Evolutionary conservation across 768 basidiomycete genomes (phyloP).

Genomic region (Pleurotus citrinopileatus): DNA sequence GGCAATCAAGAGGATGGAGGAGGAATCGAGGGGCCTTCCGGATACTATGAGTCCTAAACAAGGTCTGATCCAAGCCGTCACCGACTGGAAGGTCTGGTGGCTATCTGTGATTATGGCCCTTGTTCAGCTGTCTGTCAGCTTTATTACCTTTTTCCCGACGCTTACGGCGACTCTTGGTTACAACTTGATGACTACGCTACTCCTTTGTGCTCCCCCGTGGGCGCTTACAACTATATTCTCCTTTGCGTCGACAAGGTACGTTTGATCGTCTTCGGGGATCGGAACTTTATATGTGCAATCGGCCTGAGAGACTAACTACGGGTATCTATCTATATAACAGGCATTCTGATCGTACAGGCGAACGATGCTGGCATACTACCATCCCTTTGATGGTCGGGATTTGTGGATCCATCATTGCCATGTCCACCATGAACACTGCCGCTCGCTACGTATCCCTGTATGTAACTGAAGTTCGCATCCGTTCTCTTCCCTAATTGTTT

Average conservation of each 20-base stretch:
- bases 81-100: conserved; percentile 64
- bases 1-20: conserved; percentile 45
- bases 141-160: conserved; percentile 60
- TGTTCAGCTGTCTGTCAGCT: conserved; percentile 44
- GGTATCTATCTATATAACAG: conserved; percentile 9
- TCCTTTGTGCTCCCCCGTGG: conserved; percentile 52
- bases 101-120: conserved; percentile 47
- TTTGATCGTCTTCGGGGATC: no score
- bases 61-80: conserved; percentile 48
- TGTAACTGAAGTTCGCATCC: background rate
- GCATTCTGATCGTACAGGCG: conserved; percentile 3
- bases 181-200: conserved; percentile 48
- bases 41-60: conserved; percentile 33
- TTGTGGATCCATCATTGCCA: conserved; percentile 3
- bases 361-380: conserved; percentile 6
- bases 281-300: no score
- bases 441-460: conserved; percentile 7
- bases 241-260: conserved; percentile 1
- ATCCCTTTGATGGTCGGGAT: conserved; percentile 2
- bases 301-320: background rate
- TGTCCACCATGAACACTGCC: conserved; percentile 8
- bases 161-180: conserved; percentile 48
- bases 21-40: conserved; percentile 28
- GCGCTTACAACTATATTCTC: conserved; percentile 17
- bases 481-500: background rate